Conservation (phyloP, 495 filamentous ascomycete genomes). For the Neurospora intermedia region DNA sequence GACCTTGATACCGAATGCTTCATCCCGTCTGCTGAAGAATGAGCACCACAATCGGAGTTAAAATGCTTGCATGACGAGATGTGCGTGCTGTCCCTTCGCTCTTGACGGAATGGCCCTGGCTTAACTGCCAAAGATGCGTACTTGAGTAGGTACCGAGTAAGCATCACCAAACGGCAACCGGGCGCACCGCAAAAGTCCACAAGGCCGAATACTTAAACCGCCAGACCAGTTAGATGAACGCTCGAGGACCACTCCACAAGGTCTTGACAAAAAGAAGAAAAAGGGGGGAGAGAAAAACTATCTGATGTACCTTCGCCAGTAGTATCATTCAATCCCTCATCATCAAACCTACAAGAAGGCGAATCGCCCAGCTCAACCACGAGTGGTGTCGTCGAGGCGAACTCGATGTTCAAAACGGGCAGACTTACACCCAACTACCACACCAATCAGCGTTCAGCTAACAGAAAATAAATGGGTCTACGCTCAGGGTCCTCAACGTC, state of each 20-base stretch:
- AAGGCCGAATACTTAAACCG: no score
- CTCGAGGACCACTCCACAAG: no score
- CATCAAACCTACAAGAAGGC: no score
- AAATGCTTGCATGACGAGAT: background rate
- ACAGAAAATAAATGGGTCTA: background rate
- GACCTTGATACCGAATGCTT: background rate
- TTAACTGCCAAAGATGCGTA: background rate
- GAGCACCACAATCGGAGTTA: background rate
- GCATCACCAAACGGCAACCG: no score
- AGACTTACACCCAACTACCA: background rate
- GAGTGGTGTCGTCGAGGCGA: background rate
- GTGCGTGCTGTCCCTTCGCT: background rate
- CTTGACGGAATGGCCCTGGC: background rate
- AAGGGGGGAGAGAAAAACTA: no score
- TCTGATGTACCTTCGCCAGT: no score
- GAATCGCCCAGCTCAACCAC: background rate
- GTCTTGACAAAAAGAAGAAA: no score
- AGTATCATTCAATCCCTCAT: no score
- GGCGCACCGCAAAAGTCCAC: no score
- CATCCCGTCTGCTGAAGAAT: background rate
- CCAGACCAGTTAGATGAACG: no score
- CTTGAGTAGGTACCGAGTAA: background rate
- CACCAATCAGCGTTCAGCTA: background rate
- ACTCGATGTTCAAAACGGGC: background rate
- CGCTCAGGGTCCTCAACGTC: background rate